A percentile compares a stretch with the other conserved stretches of the same genome.
phyloP scores from a whole-genome alignment of 345 rosid genomes.

The Citrus maxima region DNA sequence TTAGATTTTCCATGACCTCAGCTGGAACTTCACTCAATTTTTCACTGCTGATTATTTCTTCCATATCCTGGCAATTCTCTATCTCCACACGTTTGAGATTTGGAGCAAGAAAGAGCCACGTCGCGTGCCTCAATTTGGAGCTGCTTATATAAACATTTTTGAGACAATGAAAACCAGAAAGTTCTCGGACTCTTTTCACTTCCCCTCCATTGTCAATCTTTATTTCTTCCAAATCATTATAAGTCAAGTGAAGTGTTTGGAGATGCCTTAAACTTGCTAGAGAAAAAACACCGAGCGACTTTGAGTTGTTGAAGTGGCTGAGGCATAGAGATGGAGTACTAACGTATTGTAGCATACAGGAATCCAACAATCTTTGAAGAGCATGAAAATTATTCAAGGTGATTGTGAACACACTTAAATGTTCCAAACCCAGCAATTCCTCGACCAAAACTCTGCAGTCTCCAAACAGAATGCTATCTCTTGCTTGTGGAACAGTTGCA shows the following conservation, averaged over 20 bases:
- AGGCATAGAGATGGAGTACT: background rate
- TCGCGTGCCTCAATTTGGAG: background rate
- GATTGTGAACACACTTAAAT: background rate
- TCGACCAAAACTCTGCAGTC: background rate
- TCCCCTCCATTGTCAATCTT: background rate
- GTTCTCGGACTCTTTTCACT: background rate
- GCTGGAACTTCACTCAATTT: background rate
- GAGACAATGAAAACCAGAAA: background rate
- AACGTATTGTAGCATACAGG: background rate
- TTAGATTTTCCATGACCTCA: background rate
- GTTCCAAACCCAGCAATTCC: conserved; percentile 13
- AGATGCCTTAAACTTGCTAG: background rate
- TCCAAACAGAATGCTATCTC: too few species aligned
- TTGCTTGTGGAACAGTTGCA: too few species aligned
- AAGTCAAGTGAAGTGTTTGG: background rate
- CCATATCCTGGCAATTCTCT: background rate
- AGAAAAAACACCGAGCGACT: background rate
- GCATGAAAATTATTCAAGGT: background rate
- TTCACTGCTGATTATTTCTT: background rate
- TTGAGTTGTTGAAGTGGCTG: background rate
- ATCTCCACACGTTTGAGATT: background rate
- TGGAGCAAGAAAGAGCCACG: conserved; percentile 24
- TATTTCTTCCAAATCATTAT: background rate
- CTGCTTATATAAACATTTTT: background rate
- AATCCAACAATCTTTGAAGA: background rate